Evolutionary conservation across 768 basidiomycete species (phyloP).

Genomic region (Naematelia aurantialba): DNA sequence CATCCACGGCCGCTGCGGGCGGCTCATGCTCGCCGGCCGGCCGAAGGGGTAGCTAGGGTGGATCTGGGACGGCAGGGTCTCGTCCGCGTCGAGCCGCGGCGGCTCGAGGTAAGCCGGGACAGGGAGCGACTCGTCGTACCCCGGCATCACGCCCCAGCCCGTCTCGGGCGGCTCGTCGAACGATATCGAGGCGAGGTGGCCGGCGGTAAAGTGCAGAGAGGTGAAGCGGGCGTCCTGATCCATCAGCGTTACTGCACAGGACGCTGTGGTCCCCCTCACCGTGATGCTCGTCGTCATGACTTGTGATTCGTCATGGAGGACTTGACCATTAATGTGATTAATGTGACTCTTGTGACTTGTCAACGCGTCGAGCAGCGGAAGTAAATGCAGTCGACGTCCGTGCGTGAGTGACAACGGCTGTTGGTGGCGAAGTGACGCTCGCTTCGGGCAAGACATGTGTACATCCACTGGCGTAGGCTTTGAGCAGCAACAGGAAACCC

Average conservation of each 20-base stretch:
- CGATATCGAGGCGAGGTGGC: conserved; percentile 24
- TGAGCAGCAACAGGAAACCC: no score
- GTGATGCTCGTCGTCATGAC: conserved; percentile 38
- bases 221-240: conserved; percentile 40
- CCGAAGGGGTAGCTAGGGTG: conserved; percentile 43
- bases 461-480: no score
- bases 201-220: conserved; percentile 33
- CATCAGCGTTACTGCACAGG: background rate
- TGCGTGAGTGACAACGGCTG: no score
- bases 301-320: no score
- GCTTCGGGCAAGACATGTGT: no score
- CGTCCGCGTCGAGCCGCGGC: conserved; percentile 38
- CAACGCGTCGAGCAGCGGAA: no score
- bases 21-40: conserved; percentile 19
- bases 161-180: conserved; percentile 42
- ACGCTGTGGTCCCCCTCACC: conserved; percentile 9
- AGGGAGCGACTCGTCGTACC: conserved; percentile 37
- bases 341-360: no score
- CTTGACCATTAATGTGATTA: no score
- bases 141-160: conserved; percentile 46
- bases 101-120: conserved; percentile 40
- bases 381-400: no score
- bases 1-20: conserved; percentile 4
- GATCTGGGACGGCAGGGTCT: conserved; percentile 32
- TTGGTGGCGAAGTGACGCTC: no score